phyloP scores from a whole-genome alignment of 345 rosid species.

The Salix koriyanagi region DNA sequence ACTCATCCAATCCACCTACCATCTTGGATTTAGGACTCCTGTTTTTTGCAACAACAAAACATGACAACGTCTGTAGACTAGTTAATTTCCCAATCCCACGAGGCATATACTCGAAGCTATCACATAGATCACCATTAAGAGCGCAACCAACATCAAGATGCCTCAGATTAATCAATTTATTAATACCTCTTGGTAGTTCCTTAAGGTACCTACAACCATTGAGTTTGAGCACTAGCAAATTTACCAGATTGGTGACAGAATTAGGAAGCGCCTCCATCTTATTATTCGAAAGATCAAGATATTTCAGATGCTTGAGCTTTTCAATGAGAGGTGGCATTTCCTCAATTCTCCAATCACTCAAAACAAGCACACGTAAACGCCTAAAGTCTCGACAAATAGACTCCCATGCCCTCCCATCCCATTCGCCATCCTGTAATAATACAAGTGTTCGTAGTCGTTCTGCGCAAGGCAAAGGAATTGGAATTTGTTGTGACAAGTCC shows the following conservation, averaged over 20 bases:
- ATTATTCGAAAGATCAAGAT: conserved; percentile 3
- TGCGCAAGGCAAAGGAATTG: too few relatives aligned
- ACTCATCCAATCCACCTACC: background rate
- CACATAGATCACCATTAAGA: background rate
- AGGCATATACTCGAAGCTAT: background rate
- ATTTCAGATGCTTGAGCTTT: conserved; percentile 9
- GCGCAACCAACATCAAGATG: background rate
- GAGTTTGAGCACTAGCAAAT: too few relatives aligned
- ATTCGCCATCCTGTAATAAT: too few relatives aligned
- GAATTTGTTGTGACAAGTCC: too few relatives aligned
- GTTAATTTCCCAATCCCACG: conserved; percentile 1
- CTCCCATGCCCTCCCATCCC: too few relatives aligned
- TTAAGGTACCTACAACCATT: too few relatives aligned
- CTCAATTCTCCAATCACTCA: background rate
- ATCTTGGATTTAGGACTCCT: background rate
- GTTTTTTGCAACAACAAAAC: background rate
- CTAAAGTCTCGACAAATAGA: too few relatives aligned
- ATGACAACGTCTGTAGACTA: background rate
- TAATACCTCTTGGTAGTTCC: too few relatives aligned
- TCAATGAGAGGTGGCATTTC: background rate
- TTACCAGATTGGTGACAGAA: too few relatives aligned
- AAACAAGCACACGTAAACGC: too few relatives aligned
- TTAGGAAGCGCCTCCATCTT: too few relatives aligned
- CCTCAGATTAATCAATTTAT: background rate
- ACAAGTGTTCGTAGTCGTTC: too few relatives aligned